Evolutionary conservation across 2,329 filamentous ascomycete species (phyloP), one percentile per base, ranked within the genome.

Genomic region (Talaromyces sp.): DNA sequence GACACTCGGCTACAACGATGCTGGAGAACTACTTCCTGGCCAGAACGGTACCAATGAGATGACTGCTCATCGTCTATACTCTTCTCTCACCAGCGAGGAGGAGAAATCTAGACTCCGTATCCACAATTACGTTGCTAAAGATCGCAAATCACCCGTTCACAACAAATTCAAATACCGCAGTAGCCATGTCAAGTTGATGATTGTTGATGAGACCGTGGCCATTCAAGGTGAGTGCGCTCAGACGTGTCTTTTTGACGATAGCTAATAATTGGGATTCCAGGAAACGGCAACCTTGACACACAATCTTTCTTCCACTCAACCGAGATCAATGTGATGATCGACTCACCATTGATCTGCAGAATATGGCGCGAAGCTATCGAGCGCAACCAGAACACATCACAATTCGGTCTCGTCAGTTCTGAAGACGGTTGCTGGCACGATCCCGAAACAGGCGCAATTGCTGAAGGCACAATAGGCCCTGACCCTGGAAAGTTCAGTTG

Each of bases 241-340:
- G 2, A 19, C 3, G 13, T n/a, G 27, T 35, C 50, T 13, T 19
- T 10, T 35, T 9, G 50, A 57, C 45, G 6, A 11, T 2, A 19
- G 11, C 39, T 58, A 11, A 41, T 59, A 13, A 13, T 33, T n/a
- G 8, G 6, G 45, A 37, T 5, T 37, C 6, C 19, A 77, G 76
- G 90, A 3, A 91, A 86, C 68, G 90, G 90, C 0, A 94, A 93
- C 71, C 88, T 93, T 73, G 91, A 94, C 70, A 93, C 90, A 1
- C 91, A 94, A 75, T 87, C 84, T 22, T 93, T 90, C 87, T 93
- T 84, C 69, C 90, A 94, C 72, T 88, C 84, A 63, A 90, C 93
- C 74, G 91, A 94, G 74, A 84, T 90, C 63, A 93, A 94, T 69
- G 76, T 93, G 27, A 86, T 94, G 84, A 77, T 93, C 6, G 90